Evolutionary conservation across 176 grass and related monocot genomes (phyloP), one percentile per base, ranked within the genome.

Genomic region (Avena sativa): DNA sequence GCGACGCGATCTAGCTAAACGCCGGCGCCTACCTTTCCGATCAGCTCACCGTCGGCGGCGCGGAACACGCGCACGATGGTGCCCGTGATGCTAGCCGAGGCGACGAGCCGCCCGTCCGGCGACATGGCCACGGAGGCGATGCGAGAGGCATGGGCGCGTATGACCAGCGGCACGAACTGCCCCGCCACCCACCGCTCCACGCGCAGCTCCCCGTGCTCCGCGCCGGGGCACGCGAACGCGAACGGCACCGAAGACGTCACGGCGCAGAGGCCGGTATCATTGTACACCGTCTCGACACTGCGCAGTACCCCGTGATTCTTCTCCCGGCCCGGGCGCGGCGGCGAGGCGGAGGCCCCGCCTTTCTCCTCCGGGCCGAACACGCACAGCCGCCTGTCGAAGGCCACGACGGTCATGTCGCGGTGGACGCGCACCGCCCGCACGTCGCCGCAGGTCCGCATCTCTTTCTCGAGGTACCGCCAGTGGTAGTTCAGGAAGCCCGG

Each of bases 61-160:
- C 83, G 84, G 62, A 90, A 96, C 14, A 93, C 40, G 44, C 94
- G 89, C 9, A 96, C 53, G 13, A 96, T 75, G 26, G 94, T 96
- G 10, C 94, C 91, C 85, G 84, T 96, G 61, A 87, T 72, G 60
- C 94, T 83, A 5, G 91, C 91, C 12, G 94, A 93, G 52, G 94
- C 94, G 61, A 96, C 84, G 52, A 96, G 70, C 65, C 70, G 49
- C 2, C 89, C 91, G n/a, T 96, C 94, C 17, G 51, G 82, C 0
- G 94, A 96, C 38, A 96, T 81, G 7, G 87, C 85, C 63, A 96
- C 80, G 68, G 82, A 86, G 5, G 49, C 82, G 16, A 93, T 38
- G 68, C 79, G 69, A 0, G 94, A 93, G 77, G 66, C 65, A 46
- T 96, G 94, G 13, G 91, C 91, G 8, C 3, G 12, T 82, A 90